Conservation (phyloP, 768 basidiomycete species). For the Termitomyces sp. region DNA sequence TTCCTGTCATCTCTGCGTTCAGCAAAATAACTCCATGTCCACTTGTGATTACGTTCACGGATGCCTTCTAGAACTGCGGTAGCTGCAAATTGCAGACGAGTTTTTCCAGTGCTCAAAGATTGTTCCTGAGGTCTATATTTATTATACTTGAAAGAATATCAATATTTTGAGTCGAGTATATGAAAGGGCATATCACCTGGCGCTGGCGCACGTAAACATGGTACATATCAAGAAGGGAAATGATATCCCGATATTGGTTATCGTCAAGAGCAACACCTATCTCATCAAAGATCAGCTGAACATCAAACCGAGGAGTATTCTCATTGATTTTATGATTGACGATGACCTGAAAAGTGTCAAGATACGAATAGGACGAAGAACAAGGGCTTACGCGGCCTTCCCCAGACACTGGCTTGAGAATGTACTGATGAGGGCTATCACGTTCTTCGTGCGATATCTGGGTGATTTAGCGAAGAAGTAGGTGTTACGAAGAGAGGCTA, state of each 20-base stretch:
- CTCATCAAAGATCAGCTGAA: conserved; percentile 85
- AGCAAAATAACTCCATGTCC: conserved; percentile 91
- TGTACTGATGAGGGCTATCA: conserved; percentile 76
- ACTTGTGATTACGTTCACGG: conserved; percentile 73
- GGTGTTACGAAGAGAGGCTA: conserved; percentile 7
- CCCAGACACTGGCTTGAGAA: conserved; percentile 92
- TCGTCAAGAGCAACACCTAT: conserved; percentile 90
- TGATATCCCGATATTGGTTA: conserved; percentile 89
- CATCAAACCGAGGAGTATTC: conserved; percentile 79
- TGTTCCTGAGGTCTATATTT: conserved; percentile 71
- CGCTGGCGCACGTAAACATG: conserved; percentile 87
- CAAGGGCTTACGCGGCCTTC: conserved; percentile 70
- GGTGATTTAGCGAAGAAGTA: neutral
- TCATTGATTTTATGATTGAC: conserved; percentile 77
- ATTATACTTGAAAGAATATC: conserved; percentile 55
- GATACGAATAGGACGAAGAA: neutral
- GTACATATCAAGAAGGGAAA: conserved; percentile 93
- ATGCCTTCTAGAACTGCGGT: conserved; percentile 79
- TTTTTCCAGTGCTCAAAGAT: conserved; percentile 50
- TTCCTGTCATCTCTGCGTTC: conserved; percentile 86
- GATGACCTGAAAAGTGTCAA: conserved; percentile 45
- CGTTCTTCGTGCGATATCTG: conserved; percentile 44
- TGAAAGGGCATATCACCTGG: conserved; percentile 41
- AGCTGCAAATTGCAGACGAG: conserved; percentile 73
- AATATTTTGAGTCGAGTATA: conserved; percentile 7